phyloP scores from a whole-genome alignment of 1,139 yeast species.

The Debaryomyces psychrophilus region DNA sequence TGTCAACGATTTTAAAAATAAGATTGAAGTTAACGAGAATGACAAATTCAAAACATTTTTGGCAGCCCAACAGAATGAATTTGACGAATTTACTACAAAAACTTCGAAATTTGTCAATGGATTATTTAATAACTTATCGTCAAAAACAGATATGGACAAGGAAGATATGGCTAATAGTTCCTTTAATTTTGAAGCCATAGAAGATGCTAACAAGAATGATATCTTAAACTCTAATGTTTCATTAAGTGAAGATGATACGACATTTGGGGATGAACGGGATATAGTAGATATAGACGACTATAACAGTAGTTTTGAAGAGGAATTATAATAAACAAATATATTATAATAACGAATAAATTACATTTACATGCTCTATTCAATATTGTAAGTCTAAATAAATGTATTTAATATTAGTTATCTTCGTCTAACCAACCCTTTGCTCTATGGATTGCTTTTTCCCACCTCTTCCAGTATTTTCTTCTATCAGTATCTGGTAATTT shows the following conservation, averaged over 20 bases:
- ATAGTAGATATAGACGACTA: constrained; percentile 33
- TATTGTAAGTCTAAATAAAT: background rate
- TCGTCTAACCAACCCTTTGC: constrained; percentile 76
- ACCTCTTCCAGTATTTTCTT: constrained; percentile 66
- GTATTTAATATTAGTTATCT: constrained; percentile 20
- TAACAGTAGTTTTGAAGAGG: constrained; percentile 19
- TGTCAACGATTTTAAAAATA: constrained; percentile 19
- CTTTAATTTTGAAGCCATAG: constrained; percentile 27
- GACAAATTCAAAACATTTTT: constrained; percentile 12
- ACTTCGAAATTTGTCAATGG: constrained; percentile 27
- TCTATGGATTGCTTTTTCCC: constrained; percentile 83
- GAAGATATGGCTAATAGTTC: constrained; percentile 29
- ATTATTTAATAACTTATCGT: constrained; percentile 21
- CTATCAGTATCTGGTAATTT: constrained; percentile 61
- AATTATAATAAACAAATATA: constrained; percentile 1
- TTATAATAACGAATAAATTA: constrained; percentile 13
- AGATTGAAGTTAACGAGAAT: constrained; percentile 17
- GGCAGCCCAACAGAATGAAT: constrained; percentile 21
- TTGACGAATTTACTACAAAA: constrained; percentile 25
- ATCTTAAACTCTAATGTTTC: constrained; percentile 10
- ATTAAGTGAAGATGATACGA: constrained; percentile 14
- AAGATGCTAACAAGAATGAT: constrained; percentile 11
- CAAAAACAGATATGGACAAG: constrained; percentile 15
- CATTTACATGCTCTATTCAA: constrained; percentile 1
- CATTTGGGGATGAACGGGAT: constrained; percentile 15